A percentile compares a stretch with the other conserved stretches of the same genome.
phyloP scores from a whole-genome alignment of 2,329 filamentous ascomycete genomes.

The Pseudodiploospora longispora region DNA sequence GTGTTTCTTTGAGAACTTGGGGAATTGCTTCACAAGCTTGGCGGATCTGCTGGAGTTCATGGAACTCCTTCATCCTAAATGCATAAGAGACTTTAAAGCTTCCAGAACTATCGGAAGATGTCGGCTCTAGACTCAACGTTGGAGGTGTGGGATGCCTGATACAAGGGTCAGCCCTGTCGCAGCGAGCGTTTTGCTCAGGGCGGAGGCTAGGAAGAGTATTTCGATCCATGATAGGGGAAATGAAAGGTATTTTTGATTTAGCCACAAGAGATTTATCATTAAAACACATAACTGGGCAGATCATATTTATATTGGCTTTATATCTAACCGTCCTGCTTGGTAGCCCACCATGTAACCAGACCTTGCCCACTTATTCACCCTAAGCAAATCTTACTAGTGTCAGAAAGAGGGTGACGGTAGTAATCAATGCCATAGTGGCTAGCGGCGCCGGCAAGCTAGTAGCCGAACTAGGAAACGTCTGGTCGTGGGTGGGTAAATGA shows the following conservation, averaged over 20 bases:
- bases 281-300: neutral
- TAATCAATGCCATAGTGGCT: neutral
- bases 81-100: too few relatives aligned
- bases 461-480: too few relatives aligned
- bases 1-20: neutral
- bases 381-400: too few relatives aligned
- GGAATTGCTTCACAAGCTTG: neutral
- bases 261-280: too few relatives aligned
- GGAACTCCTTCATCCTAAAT: too few relatives aligned
- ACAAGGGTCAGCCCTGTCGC: neutral
- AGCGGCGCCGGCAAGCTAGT: too few relatives aligned
- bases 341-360: neutral
- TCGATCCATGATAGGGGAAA: neutral
- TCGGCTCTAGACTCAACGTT: too few relatives aligned
- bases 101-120: too few relatives aligned
- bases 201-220: neutral
- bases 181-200: neutral
- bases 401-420: constrained; percentile 1
- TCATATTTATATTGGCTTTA: constrained; percentile 2
- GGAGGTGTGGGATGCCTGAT: neutral
- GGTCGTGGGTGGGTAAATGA: too few relatives aligned
- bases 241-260: neutral
- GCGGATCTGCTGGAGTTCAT: neutral
- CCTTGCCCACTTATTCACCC: too few relatives aligned
- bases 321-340: neutral